Base-by-base conservation (phyloP, 2,329 filamentous ascomycete species). In the Parastagonospora nodorum region DNA sequence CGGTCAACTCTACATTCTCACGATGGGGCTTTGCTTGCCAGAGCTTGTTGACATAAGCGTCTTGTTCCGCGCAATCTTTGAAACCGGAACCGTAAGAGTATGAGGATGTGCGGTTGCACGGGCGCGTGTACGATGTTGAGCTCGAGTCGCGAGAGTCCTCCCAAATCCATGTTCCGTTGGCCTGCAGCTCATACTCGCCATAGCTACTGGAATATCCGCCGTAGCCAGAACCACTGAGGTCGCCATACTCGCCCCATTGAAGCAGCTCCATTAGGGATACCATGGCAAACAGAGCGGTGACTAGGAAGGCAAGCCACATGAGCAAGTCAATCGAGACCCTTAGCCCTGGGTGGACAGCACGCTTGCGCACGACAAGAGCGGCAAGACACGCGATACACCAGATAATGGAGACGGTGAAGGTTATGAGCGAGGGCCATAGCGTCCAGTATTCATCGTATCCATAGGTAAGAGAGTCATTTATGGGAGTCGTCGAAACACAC, bases 321-420 rank as follows among this genome's bases (percentile, higher is more conserved):
- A 74, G 37, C 1, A 75, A 60, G 42, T 75, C 69, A 40, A 72
- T 51, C 9, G 66, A 56, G n/a, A 75, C 71, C 29, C 63, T 66
- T 5, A 57, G 45, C 14, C 72, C 71, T 4, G 72, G 71, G 48
- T 74, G 71, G 1, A 73, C 56, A 8, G 69, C 63, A 1, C 53
- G 54, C 37, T 65, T 62, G 42, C 63, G 61, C 9, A 63, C 15
- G 19, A 71, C 37, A 37, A 73, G 60, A 12, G 67, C 45, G 27
- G 63, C 16, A 16, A 72, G 52, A 55, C 63, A 69, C 3, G 64
- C 42, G 24, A 45, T 8, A 47, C 65, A 63, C 67, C 66, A 75
- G 38, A 71, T n/a, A 31, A 71, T 46, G 9, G 68, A 68, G 8
- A 64, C 39, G 15, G 47, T 42, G 45, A 72, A 67, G 7, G 72